phyloP scores from a whole-genome alignment of 495 filamentous ascomycete species.

The Penicillium bialowiezense region DNA sequence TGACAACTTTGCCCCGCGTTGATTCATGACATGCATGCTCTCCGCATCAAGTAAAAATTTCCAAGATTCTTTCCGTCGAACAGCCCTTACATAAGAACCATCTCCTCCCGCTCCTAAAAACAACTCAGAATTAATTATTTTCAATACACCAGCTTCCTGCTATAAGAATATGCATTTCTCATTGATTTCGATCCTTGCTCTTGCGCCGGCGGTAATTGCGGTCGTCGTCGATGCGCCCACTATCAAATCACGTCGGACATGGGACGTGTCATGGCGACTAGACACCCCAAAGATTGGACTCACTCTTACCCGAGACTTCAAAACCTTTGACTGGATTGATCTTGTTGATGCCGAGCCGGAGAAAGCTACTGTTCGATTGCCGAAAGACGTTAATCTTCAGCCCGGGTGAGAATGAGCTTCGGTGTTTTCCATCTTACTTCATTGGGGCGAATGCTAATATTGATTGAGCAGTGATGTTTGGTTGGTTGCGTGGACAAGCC shows the following conservation, averaged over 20 bases:
- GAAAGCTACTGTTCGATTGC: background rate
- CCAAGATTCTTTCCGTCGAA: no score
- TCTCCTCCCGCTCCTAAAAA: no score
- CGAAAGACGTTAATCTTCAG: background rate
- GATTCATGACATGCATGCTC: no score
- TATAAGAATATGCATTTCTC: background rate
- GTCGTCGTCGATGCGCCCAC: background rate
- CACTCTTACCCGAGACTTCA: background rate
- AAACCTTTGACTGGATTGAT: constrained; percentile 1
- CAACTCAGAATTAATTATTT: no score
- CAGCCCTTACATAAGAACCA: no score
- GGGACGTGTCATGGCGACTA: constrained; percentile 1
- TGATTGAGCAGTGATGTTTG: background rate
- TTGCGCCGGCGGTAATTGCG: background rate
- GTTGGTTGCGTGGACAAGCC: background rate
- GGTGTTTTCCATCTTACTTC: background rate
- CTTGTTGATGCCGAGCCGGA: background rate
- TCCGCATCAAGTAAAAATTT: no score
- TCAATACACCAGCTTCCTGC: no score
- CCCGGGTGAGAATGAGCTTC: background rate
- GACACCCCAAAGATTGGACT: background rate
- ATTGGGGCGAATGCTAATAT: background rate
- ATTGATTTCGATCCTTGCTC: background rate
- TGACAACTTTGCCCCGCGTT: no score
- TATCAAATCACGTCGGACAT: constrained; percentile 1